Percentiles rank a stretch among this genome's conserved stretches.
Evolutionary conservation across 2,329 filamentous ascomycete genomes (phyloP).

Genomic region (Hypoxylon sp.): DNA sequence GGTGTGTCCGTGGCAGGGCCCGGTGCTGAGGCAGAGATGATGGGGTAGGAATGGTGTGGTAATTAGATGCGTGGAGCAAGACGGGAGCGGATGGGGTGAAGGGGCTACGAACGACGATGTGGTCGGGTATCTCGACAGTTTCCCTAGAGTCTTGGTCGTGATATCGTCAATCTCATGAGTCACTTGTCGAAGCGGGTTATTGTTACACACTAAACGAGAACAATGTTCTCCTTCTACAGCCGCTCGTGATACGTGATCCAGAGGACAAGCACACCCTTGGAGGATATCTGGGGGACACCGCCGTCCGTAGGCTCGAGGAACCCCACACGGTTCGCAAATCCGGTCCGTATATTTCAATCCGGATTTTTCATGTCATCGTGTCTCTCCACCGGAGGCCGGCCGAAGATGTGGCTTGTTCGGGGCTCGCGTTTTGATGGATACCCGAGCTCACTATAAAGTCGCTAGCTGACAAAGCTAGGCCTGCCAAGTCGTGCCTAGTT

Average conservation of each 20-base stretch:
- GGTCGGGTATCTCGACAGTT: not conserved
- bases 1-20: slow-evolving; percentile 6
- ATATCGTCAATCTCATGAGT: too few species aligned
- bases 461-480: slow-evolving; percentile 2
- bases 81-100: not conserved
- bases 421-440: slow-evolving; percentile 15
- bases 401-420: slow-evolving; percentile 10
- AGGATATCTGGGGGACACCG: not conserved
- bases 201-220: too few species aligned
- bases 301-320: slow-evolving; percentile 4
- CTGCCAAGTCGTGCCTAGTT: too few species aligned
- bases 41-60: not conserved
- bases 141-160: not conserved
- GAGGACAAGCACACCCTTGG: not conserved
- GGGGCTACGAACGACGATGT: not conserved
- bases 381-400: not conserved
- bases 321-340: not conserved
- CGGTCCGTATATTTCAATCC: slow-evolving; percentile 9
- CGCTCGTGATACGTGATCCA: not conserved
- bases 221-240: too few species aligned
- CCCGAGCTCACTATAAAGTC: slow-evolving; percentile 1
- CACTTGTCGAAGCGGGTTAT: too few species aligned
- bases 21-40: not conserved
- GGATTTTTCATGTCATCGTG: not conserved
- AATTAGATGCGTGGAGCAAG: too few species aligned